These are phyloP conservation scores for Thielaviopsis ethacetica DNA, from an alignment of 2,329 filamentous ascomycete species.

Conservation along the genomic window DNA sequence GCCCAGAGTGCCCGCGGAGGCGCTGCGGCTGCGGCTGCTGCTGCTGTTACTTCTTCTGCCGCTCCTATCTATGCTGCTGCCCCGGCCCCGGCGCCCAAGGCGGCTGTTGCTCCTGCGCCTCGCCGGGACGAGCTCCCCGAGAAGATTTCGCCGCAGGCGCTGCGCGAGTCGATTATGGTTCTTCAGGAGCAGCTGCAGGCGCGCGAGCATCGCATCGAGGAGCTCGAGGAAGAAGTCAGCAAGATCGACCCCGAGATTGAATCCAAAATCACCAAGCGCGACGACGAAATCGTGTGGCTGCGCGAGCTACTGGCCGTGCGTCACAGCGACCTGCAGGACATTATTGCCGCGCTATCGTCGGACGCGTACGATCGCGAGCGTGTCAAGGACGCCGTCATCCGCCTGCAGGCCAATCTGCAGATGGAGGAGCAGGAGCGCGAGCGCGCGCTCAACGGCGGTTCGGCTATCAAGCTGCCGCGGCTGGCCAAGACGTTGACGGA, in stretches of 20 bases:
- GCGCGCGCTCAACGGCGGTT: constrained; percentile 57
- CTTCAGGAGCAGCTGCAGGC: constrained; percentile 93
- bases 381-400: constrained; percentile 80
- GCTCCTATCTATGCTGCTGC: not conserved
- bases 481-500: constrained; percentile 44
- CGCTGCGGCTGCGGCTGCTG: constrained; percentile 20
- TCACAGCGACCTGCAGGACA: constrained; percentile 80
- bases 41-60: constrained; percentile 2
- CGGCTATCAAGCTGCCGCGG: constrained; percentile 52
- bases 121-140: constrained; percentile 41
- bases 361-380: constrained; percentile 61
- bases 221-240: constrained; percentile 56
- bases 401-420: constrained; percentile 82
- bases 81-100: constrained; percentile 17
- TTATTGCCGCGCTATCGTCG: constrained; percentile 58
- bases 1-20: constrained; percentile 54
- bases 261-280: constrained; percentile 72
- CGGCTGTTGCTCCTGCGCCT: constrained; percentile 22
- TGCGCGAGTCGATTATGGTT: constrained; percentile 90
- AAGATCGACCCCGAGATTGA: constrained; percentile 61
- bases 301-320: constrained; percentile 84
- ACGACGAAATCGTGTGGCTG: constrained; percentile 89
- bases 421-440: constrained; percentile 98
- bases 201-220: constrained; percentile 78
- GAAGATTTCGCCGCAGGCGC: constrained; percentile 83